Evolutionary conservation across 2,329 filamentous ascomycete species (phyloP).

Genomic region (Parasarocladium wereldwijsianum): DNA sequence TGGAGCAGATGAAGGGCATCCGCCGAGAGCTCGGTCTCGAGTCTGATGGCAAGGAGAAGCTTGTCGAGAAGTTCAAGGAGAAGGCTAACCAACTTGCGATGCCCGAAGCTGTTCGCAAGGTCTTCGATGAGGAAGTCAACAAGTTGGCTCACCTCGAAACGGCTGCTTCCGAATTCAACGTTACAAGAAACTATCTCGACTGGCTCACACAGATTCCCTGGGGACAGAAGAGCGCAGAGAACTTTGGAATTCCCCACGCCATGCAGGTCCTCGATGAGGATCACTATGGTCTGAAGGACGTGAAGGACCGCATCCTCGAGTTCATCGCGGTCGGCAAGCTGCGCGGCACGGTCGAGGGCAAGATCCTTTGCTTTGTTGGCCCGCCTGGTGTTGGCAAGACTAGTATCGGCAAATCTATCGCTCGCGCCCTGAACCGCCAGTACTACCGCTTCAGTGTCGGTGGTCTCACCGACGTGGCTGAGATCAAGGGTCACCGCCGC

Average conservation of each 20-base stretch:
- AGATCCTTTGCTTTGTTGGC: conserved; percentile 94
- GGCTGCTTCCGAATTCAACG: conserved; percentile 94
- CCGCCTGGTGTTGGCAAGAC: conserved; percentile 97
- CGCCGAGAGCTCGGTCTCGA: conserved; percentile 89
- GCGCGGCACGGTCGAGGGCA: conserved; percentile 91
- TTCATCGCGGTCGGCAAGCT: conserved; percentile 98
- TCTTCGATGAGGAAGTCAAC: conserved; percentile 96
- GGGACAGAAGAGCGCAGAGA: conserved; percentile 90
- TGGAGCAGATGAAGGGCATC: conserved; percentile 99
- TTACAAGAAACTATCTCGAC: conserved; percentile 94
- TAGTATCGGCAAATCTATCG: conserved; percentile 96
- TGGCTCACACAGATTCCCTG: conserved; percentile 98
- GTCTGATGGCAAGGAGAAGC: conserved; percentile 94
- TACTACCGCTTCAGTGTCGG: conserved; percentile 99
- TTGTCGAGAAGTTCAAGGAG: conserved; percentile 94
- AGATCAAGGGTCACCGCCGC: conserved; percentile 93
- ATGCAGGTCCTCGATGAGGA: conserved; percentile 87
- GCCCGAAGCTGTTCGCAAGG: conserved; percentile 92
- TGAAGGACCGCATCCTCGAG: conserved; percentile 95
- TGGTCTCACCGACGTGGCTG: conserved; percentile 89
- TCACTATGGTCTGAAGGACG: conserved; percentile 91
- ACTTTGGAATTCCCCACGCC: conserved; percentile 88
- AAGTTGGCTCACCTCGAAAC: conserved; percentile 92
- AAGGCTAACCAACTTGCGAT: conserved; percentile 88
- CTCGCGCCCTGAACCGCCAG: conserved; percentile 81